Percentiles rank a stretch among this genome's conserved stretches.
Conservation (phyloP, 139 green algal species). For the Edaphochlamys debaryana region DNA sequence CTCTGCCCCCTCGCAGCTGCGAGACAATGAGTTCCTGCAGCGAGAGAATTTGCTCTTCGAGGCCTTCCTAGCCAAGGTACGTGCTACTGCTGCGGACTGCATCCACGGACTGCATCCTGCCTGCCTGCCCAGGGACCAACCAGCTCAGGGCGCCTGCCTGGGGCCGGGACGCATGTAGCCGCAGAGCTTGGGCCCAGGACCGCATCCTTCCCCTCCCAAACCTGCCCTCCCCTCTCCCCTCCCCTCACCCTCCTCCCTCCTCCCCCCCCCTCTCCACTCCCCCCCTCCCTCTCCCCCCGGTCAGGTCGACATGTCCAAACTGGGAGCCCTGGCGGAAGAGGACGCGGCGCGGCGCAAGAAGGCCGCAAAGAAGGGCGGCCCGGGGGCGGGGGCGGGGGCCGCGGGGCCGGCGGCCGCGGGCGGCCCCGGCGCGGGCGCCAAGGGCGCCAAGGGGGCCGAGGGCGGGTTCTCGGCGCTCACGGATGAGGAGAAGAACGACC, state of each 20-base stretch:
- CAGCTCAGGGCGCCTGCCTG: no score
- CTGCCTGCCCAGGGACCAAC: no score
- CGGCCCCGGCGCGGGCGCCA: neutral
- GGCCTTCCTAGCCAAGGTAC: constrained; percentile 60
- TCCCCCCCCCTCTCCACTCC: no score
- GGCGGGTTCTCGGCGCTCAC: constrained; percentile 52
- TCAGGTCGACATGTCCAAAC: constrained; percentile 33
- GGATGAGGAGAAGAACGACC: constrained; percentile 77
- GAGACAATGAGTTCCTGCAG: constrained; percentile 69
- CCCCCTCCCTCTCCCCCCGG: no score
- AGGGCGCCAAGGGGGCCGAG: constrained; percentile 42
- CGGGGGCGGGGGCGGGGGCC: constrained; percentile 39
- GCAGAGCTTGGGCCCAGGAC: no score
- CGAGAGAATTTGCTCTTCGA: constrained; percentile 67
- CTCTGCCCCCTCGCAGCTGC: constrained; percentile 41
- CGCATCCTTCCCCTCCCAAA: no score
- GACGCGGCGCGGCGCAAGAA: constrained; percentile 55
- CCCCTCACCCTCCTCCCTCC: no score
- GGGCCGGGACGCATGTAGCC: no score
- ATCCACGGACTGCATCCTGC: neutral
- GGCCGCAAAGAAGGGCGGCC: constrained; percentile 43
- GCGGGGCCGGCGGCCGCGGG: constrained; percentile 11
- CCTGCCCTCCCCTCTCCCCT: no score
- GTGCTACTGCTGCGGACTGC: no score
- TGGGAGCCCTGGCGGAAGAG: constrained; percentile 24